Base-by-base conservation (phyloP, 441 rosid genomes). In the Adansonia grandidieri region DNA sequence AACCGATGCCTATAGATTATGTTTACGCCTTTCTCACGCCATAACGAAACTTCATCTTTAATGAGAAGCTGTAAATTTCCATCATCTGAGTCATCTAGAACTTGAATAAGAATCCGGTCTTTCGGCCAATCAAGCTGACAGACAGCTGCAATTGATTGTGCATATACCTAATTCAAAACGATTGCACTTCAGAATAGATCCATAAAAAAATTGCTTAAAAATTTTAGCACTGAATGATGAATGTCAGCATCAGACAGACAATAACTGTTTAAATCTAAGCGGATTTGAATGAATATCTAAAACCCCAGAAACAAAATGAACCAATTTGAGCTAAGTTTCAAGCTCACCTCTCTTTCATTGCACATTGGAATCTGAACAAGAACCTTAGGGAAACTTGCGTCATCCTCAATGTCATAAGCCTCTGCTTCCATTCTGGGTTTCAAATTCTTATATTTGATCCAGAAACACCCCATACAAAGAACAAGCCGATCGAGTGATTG, bases 121-220 rank as follows among this genome's bases (percentile, higher is more conserved):
- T 58, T 58, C 10, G 63, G 63, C 63, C 63, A 58, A 58, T 58
- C 63, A 20, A 58, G 63, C 22, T 58, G 63, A 58, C 63, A 58
- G 22, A 9, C 63, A 58, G 63, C 63, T 19, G 63, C 63, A 58
- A 58, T 20, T 20, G 63, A 58, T 57, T 58, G 63, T 0, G 63
- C 63, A 9, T 19, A 58, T 20, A 58, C 63, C 60, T 54, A 9
- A 56, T 37, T 37, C 40, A 4, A 37, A 37, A 37, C 5, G 40
- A 37, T 37, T 37, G 40, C 4, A 37, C 40, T 37, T 37, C 40
- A 37, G 40, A 37, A 37, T 37, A 37, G 40, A 37, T 37, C 40
- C 40, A 37, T 3, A 54, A 56, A 56, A 57, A 19, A 17, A 57
- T 57, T 17, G 6, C 28, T 57, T 57, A 22, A 57, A 57, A 57